Evolutionary conservation across 495 filamentous ascomycete genomes (phyloP).

Genomic region (Penicillium samsonianum): DNA sequence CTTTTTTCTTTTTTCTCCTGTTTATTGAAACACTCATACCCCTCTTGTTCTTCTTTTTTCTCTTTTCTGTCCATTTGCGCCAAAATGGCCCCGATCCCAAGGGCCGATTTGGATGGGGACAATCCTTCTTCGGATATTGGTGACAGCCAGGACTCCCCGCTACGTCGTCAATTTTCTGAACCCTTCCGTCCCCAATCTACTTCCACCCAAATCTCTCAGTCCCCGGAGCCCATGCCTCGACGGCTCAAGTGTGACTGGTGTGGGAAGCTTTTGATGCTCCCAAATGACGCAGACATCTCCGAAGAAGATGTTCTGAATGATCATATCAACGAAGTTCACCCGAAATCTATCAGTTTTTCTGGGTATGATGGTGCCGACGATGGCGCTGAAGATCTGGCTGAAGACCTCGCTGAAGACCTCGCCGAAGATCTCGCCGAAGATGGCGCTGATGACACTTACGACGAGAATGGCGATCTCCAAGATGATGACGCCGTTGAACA

Average conservation of each 20-base stretch:
- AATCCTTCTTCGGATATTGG: constrained; percentile 44
- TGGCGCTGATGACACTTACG: constrained; percentile 20
- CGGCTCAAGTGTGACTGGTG: constrained; percentile 42
- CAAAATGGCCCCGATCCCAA: constrained; percentile 41
- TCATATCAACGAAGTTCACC: constrained; percentile 39
- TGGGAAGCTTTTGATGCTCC: constrained; percentile 36
- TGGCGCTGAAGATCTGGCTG: no score
- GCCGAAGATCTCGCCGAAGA: constrained; percentile 20
- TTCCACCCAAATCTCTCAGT: constrained; percentile 41
- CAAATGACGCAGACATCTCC: constrained; percentile 28
- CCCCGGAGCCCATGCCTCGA: constrained; percentile 32
- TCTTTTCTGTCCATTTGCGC: not conserved
- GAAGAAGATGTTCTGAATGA: constrained; percentile 34
- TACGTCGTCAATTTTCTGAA: constrained; percentile 50
- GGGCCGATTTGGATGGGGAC: constrained; percentile 41
- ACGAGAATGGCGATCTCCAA: constrained; percentile 29
- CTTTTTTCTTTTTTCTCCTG: constrained; percentile 8
- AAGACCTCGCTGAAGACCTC: constrained; percentile 21
- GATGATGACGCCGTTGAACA: constrained; percentile 25
- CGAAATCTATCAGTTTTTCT: constrained; percentile 29
- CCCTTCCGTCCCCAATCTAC: constrained; percentile 39
- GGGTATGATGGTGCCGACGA: constrained; percentile 30
- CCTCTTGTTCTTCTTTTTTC: constrained; percentile 6
- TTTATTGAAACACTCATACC: constrained; percentile 3
- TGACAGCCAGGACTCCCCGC: constrained; percentile 44